Evolutionary conservation across 2,329 filamentous ascomycete species (phyloP).

Genomic region (Trichoderma arundinaceum): DNA sequence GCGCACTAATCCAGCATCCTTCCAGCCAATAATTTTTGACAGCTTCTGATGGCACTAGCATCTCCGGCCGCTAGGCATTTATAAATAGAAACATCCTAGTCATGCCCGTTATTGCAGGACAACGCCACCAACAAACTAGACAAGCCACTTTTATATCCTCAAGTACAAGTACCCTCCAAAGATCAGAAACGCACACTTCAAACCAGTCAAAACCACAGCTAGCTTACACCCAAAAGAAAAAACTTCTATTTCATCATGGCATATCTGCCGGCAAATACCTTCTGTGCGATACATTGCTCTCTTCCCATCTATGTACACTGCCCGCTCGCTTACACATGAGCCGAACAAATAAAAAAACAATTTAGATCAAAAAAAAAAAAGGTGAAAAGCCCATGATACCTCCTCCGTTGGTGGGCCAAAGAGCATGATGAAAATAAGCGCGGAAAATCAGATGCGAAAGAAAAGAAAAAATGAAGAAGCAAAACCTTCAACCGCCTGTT

Average conservation of each 20-base stretch:
- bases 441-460: background rate
- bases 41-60: no score
- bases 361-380: constrained; percentile 1
- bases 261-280: background rate
- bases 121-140: no score
- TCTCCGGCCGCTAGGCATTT: no score
- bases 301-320: constrained; percentile 13
- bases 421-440: background rate
- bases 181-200: no score
- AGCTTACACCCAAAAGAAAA: background rate
- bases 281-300: constrained; percentile 8
- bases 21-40: no score
- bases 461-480: background rate
- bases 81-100: no score
- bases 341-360: constrained; percentile 8
- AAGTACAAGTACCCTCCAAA: no score
- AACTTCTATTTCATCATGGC: constrained; percentile 17
- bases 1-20: no score
- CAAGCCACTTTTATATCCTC: no score
- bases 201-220: no score
- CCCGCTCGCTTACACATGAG: constrained; percentile 3
- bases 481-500: constrained; percentile 24
- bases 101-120: no score
- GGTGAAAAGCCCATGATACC: background rate
- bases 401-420: background rate